Evolutionary conservation across 495 filamentous ascomycete species (phyloP), one percentile per base, ranked within the genome.

Genomic region (Xylaria acuta): DNA sequence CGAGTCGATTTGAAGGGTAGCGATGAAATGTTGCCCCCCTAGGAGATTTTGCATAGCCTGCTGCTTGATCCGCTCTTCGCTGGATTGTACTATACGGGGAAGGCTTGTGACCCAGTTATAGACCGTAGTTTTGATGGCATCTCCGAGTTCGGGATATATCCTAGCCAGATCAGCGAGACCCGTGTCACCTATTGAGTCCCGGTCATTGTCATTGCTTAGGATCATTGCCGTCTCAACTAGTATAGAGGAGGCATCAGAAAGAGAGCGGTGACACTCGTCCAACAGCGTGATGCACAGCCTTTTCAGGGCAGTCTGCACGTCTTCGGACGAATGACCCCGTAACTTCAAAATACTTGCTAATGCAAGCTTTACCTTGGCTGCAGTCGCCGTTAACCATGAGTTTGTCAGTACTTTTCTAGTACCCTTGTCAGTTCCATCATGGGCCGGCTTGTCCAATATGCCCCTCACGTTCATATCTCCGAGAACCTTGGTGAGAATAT

Each of bases 61-160:
- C 51, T 90, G 85, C 76, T 96, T 97, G 41, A 89, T 81, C 9
- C 81, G 86, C 73, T 98, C 94, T 68, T 99, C 95, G 68, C 89
- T 92, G 32, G 90, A 89, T 78, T 94, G 93, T 89, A 98, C 96
- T 14, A 93, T 80, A 47, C 94, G 86, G 4, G 97, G 92, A 36
- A 98, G 87, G 22, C 92, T 88, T 2, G 89, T 87, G 20, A 96
- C 85, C 95, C 94, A 97, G 49, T 87, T 89, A 79, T 97, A 92
- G 5, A 97, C 80, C 1, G 89, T 90, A 36, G 84, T 87, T 75
- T 93, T 94, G 58, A 97, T 82, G 20, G 88, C 81, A 22, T 94
- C 92, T 27, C 88, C 80, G 0, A 97, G 80, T 38, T 87, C 82
- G 14, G 86, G 78, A 72, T 96, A 89, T 22, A 91, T 85, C n/a